Base-by-base conservation (phyloP, 2,329 filamentous ascomycete species). In the Monosporascus sp. region DNA sequence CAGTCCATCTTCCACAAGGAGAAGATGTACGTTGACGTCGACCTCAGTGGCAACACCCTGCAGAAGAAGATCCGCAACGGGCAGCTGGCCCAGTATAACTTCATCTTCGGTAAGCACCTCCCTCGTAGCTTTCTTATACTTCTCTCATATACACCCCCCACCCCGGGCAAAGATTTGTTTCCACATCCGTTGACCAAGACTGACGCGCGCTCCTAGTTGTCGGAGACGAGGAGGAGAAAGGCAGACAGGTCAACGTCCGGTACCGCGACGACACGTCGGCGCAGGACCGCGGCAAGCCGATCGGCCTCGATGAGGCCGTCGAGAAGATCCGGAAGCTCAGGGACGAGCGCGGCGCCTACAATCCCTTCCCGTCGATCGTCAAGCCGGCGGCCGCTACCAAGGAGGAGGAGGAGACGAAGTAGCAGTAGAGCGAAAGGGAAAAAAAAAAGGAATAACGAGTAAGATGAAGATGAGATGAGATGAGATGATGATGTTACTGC, bases 21-120 rank as follows among this genome's bases (percentile, higher is more conserved):
- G 68, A 78, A 78, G 48, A 82, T 93, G 70, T 88, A 86, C 64
- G 82, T 83, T 66, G 86, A 90, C 67, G 77, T 86, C 54, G 86
- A 89, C 67, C 76, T 87, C 49, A 81, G 81, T 60, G 84, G 87
- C 63, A 90, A 93, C 73, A 94, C 89, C 6, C 83, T 94, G 73
- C 86, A 90, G 70, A 93, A 94, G 82, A 94, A 94, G 83, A 90
- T 94, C 61, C 85, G 89, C 62, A 91, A 82, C 52, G 89, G 85
- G 15, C 89, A 94, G 72, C 71, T 93, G 62, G 79, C 85, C 50
- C 86, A 91, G 71, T 93, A 92, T 75, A 92, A 92, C 75, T 91
- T 88, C 71, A 88, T 91, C 62, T 88, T 92, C 64, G 81, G 82
- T 84, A 71, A 70, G 78, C 63, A 62, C 89, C 18, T 24, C 1